Evolutionary conservation across 495 filamentous ascomycete species (phyloP).

Genomic region (Tuber borchii): DNA sequence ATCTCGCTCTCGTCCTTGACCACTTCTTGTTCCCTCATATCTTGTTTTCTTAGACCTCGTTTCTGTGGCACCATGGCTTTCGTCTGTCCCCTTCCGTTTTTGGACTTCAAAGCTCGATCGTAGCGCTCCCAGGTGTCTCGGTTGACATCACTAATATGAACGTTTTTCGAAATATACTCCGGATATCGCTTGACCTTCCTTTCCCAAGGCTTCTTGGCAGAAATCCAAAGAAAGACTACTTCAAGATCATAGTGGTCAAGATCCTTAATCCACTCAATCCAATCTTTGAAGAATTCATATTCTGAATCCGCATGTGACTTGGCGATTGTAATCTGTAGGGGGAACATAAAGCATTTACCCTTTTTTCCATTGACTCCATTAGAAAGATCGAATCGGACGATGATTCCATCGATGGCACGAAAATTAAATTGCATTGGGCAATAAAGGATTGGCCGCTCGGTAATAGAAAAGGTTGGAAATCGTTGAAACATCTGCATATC

Average conservation of each 20-base stretch:
- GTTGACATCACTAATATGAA: not conserved
- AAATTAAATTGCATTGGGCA: not conserved
- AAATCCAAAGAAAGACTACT: not conserved
- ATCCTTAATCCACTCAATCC: not conserved
- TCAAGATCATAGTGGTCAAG: not conserved
- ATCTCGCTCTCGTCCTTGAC: not conserved
- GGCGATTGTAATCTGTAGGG: not conserved
- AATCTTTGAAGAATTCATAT: not conserved
- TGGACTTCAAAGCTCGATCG: not conserved
- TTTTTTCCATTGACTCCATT: not conserved
- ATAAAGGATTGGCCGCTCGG: not conserved
- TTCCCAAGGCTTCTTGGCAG: not conserved
- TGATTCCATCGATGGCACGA: not conserved
- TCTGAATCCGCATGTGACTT: not conserved
- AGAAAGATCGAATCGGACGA: not conserved
- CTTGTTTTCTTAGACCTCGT: not conserved
- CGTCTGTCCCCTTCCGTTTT: not conserved
- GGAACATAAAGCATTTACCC: not conserved
- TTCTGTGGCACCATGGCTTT: not conserved
- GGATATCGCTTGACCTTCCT: not conserved
- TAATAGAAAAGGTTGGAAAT: not conserved
- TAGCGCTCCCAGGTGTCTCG: not conserved
- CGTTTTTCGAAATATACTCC: not conserved
- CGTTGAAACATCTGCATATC: not conserved
- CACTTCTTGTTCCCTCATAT: not conserved